Evolutionary conservation across 164 flowering plant species (phyloP), one percentile per base, ranked within the genome.

Genomic region (Warburgia ugandensis): DNA sequence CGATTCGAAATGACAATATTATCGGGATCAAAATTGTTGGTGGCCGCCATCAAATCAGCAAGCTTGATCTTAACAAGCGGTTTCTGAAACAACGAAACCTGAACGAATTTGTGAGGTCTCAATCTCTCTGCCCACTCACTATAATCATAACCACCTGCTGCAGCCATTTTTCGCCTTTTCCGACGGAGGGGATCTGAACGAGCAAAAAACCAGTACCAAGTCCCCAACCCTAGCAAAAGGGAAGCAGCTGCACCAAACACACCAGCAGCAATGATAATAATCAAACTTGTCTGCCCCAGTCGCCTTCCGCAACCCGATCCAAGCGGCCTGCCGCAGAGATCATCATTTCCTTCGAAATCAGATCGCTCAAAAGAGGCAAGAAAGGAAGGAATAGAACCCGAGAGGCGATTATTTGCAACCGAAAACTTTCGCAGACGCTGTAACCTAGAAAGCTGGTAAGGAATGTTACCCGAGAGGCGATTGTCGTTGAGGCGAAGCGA

Each of bases 71-170:
- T 83, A 23, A 77, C 82, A 30, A 83, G 58, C 1, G 84, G 84
- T 46, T 83, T 83, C 58, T 83, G 81, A 65, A 83, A 83, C 72
- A 83, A 40, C 3, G 69, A 60, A 13, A 80, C 86, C 55, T 76
- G 80, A 44, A 66, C 67, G 35, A 73, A 69, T 73, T 54, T 71
- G 36, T 77, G 64, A 3, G 71, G 44, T 28, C 72, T 62, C 68
- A 83, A 48, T 11, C 55, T 48, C 60, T 58, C 71, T 12, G 53
- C 67, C 86, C 87, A 78, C 29, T n/a, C n/a, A 13, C 64, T 58
- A 28, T 67, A 28, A 20, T 56, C 71, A 27, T 63, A 66, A 25
- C 59, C 68, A 1, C 30, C 46, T 1, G 64, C 77, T 25, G 29
- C 48, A 25, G 29, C 52, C 5, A 64, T 65, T 42, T 48, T 28